These are phyloP conservation scores for Cystobasidiopsis lactophilus DNA, from an alignment of 768 basidiomycete species.

Conservation along the genomic window DNA sequence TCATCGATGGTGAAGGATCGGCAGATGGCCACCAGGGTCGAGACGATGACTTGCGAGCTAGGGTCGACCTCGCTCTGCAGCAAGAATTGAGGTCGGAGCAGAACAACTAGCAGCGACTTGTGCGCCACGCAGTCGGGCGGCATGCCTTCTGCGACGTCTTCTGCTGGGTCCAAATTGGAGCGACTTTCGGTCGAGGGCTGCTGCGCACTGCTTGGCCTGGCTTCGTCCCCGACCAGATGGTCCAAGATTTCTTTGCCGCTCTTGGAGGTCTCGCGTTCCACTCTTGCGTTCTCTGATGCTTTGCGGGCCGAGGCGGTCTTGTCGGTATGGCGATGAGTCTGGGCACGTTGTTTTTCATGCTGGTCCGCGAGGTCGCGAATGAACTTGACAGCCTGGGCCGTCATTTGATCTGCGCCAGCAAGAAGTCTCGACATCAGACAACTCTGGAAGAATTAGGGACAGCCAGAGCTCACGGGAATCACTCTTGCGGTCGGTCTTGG, in stretches of 20 bases:
- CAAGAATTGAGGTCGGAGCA: constrained; percentile 76
- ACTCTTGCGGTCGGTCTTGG: constrained; percentile 38
- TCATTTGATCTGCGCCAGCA: constrained; percentile 46
- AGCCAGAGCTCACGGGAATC: constrained; percentile 6
- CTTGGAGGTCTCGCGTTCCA: not conserved
- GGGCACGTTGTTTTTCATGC: constrained; percentile 2
- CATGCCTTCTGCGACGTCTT: constrained; percentile 14
- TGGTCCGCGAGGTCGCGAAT: constrained; percentile 55
- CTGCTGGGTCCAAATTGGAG: constrained; percentile 14
- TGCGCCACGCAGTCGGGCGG: constrained; percentile 22
- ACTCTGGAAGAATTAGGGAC: not conserved
- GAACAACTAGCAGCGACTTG: constrained; percentile 58
- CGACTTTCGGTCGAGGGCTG: constrained; percentile 3
- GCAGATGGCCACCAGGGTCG: constrained; percentile 57
- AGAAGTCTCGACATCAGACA: not conserved
- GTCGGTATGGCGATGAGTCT: not conserved
- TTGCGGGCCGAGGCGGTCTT: not conserved
- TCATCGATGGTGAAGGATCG: constrained; percentile 66
- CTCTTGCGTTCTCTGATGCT: not conserved
- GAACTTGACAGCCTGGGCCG: constrained; percentile 69
- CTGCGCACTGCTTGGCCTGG: not conserved
- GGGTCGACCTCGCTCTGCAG: constrained; percentile 38
- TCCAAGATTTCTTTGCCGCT: constrained; percentile 9
- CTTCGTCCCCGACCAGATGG: constrained; percentile 8
- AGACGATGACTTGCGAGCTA: constrained; percentile 40